These are phyloP conservation scores for Rehmannia glutinosa DNA, from an alignment of 257 asterid genomes.

Conservation along the genomic window DNA sequence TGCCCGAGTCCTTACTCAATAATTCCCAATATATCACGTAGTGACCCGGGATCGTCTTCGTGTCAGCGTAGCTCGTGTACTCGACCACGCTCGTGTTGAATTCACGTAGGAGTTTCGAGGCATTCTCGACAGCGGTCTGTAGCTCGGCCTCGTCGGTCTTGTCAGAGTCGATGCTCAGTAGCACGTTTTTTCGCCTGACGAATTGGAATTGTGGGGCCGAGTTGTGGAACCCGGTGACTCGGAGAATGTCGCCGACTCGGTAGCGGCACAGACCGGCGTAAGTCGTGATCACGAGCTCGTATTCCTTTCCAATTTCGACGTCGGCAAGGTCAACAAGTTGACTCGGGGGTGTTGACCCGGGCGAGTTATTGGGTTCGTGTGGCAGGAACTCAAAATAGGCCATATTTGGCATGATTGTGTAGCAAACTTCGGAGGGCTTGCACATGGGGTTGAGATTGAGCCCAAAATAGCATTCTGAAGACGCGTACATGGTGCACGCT, in stretches of 20 bases:
- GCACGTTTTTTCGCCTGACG: slow-evolving; percentile 78
- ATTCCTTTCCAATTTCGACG: slow-evolving; percentile 83
- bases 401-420: slow-evolving; percentile 98
- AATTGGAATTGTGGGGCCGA: slow-evolving; percentile 87
- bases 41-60: slow-evolving; percentile 87
- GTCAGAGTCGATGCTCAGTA: slow-evolving; percentile 87
- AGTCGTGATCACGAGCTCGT: slow-evolving; percentile 86
- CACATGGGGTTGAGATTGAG: slow-evolving; percentile 91
- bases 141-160: slow-evolving; percentile 95
- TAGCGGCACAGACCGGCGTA: slow-evolving; percentile 78
- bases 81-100: slow-evolving; percentile 77
- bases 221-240: slow-evolving; percentile 93
- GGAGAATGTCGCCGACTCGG: slow-evolving; percentile 91
- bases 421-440: slow-evolving; percentile 76
- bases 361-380: slow-evolving; percentile 42
- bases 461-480: slow-evolving; percentile 94
- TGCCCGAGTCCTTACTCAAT: slow-evolving; percentile 44
- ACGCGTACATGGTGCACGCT: slow-evolving; percentile 97
- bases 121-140: slow-evolving; percentile 73
- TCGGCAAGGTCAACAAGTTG: slow-evolving; percentile 69
- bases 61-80: slow-evolving; percentile 91
- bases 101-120: slow-evolving; percentile 41
- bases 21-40: slow-evolving; percentile 94
- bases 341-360: slow-evolving; percentile 28
- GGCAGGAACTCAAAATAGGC: slow-evolving; percentile 92